Percentiles rank a stretch among this genome's conserved stretches.
These are phyloP conservation scores for Apiotrichum laibachii DNA, from an alignment of 1,284 basidiomycete species.

Conservation along the genomic window DNA sequence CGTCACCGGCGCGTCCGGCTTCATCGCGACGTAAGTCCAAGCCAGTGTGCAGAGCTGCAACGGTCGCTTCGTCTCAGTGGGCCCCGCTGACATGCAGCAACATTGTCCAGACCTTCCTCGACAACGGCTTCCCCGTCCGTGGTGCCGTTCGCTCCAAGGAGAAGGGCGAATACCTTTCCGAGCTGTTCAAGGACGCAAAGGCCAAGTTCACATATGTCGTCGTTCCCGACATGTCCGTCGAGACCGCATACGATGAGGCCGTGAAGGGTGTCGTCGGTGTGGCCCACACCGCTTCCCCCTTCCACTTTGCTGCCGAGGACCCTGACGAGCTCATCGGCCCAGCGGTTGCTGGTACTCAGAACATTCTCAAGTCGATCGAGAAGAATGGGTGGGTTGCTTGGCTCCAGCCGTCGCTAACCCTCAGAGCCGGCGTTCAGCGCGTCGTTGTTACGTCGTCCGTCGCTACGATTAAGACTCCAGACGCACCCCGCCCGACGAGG, in stretches of 20 bases:
- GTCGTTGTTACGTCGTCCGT: conserved; percentile 64
- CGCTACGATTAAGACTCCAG: conserved; percentile 54
- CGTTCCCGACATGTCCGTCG: conserved; percentile 54
- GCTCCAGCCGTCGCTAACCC: neutral
- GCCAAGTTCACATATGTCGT: conserved; percentile 53
- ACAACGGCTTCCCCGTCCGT: conserved; percentile 54
- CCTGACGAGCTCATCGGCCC: conserved; percentile 59
- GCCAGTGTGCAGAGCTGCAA: too few relatives aligned
- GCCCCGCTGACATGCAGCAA: conserved; percentile 20
- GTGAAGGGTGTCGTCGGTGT: conserved; percentile 66
- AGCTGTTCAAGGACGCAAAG: conserved; percentile 54
- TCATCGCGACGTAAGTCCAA: conserved; percentile 44
- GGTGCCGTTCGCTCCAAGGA: conserved; percentile 59
- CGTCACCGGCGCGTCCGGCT: conserved; percentile 53
- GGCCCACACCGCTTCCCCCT: conserved; percentile 36
- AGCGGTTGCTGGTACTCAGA: conserved; percentile 63
- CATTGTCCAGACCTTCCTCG: conserved; percentile 35
- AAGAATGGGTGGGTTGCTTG: conserved; percentile 54
- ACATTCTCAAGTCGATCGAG: conserved; percentile 59
- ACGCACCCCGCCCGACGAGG: neutral
- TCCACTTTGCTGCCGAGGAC: conserved; percentile 43
- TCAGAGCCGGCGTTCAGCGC: conserved; percentile 57
- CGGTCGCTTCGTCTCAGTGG: neutral
- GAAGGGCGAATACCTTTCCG: conserved; percentile 57
- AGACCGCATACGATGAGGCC: conserved; percentile 67